A percentile compares a stretch with the other conserved stretches of the same genome.
Conservation (phyloP, 1,284 basidiomycete species). For the Schizophyllum amplum region DNA sequence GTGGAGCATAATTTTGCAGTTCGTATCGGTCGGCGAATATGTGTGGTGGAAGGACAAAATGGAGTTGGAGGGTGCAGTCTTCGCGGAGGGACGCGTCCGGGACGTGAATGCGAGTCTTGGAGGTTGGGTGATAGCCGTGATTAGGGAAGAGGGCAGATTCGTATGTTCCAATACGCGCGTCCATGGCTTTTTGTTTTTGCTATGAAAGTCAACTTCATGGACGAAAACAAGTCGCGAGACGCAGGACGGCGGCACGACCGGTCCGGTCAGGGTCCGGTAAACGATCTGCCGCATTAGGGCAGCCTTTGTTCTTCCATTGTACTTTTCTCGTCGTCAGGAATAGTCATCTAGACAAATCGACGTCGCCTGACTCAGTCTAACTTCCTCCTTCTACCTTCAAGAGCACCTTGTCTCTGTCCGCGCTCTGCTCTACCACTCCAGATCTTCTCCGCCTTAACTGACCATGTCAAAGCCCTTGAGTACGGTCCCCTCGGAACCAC, state of each 20-base stretch:
- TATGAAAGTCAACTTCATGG: too few species aligned
- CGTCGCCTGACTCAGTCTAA: background rate
- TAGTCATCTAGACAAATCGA: background rate
- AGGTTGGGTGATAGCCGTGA: background rate
- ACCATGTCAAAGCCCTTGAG: background rate
- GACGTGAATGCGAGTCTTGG: background rate
- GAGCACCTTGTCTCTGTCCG: too few species aligned
- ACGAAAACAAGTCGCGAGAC: too few species aligned
- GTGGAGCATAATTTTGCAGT: constrained; percentile 33
- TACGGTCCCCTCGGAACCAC: background rate
- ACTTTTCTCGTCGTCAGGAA: background rate
- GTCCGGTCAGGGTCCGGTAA: too few species aligned
- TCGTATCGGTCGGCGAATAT: constrained; percentile 48
- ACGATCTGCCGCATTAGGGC: background rate
- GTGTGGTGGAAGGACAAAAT: constrained; percentile 33
- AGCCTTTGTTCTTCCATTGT: background rate
- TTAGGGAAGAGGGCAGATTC: background rate
- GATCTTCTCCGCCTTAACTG: background rate
- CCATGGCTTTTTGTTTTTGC: too few species aligned
- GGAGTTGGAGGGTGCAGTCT: constrained; percentile 31
- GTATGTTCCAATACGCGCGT: background rate
- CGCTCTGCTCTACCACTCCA: too few species aligned
- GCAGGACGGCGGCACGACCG: background rate
- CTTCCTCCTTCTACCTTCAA: background rate
- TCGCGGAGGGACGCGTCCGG: background rate